These are phyloP conservation scores for Emericellopsis atlantica DNA, from an alignment of 2,329 filamentous ascomycete genomes.

Conservation along the genomic window DNA sequence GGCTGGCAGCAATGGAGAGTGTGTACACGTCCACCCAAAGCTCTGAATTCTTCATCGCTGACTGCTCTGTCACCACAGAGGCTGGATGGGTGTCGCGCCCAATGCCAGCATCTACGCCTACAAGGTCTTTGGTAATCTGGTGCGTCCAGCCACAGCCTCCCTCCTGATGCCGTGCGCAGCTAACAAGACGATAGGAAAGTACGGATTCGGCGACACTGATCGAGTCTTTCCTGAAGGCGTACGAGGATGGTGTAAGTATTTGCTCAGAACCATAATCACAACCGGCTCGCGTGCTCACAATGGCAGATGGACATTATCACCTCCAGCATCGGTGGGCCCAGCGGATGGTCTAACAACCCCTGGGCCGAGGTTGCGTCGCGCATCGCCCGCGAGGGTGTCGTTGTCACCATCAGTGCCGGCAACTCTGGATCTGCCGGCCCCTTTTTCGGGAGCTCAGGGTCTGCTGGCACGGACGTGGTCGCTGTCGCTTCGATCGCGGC, in stretches of 20 bases:
- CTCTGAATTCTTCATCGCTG: conserved; percentile 14
- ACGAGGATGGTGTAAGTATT: conserved; percentile 33
- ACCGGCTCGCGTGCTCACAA: not conserved
- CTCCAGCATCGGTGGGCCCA: conserved; percentile 36
- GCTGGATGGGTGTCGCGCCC: conserved; percentile 36
- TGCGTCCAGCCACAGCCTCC: conserved; percentile 25
- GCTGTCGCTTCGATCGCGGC: conserved; percentile 40
- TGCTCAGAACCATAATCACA: not conserved
- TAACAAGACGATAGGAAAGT: not conserved
- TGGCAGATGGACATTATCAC: conserved; percentile 36
- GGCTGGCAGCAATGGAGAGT: conserved; percentile 39
- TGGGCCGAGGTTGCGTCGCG: conserved; percentile 36
- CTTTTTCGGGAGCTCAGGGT: conserved; percentile 36
- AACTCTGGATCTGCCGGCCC: conserved; percentile 32
- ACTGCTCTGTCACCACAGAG: not conserved
- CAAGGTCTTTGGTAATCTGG: conserved; percentile 43
- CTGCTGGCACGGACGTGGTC: conserved; percentile 31
- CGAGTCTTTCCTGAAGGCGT: conserved; percentile 45
- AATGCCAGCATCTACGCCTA: conserved; percentile 43
- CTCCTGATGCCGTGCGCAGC: not conserved
- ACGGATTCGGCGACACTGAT: conserved; percentile 34
- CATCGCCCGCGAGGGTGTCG: conserved; percentile 39
- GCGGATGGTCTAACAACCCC: conserved; percentile 38
- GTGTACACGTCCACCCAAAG: conserved; percentile 18
- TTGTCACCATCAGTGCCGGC: conserved; percentile 39